Conservation (phyloP, 139 green algal species). For the Auxenochlorella pyrenoidosa region DNA sequence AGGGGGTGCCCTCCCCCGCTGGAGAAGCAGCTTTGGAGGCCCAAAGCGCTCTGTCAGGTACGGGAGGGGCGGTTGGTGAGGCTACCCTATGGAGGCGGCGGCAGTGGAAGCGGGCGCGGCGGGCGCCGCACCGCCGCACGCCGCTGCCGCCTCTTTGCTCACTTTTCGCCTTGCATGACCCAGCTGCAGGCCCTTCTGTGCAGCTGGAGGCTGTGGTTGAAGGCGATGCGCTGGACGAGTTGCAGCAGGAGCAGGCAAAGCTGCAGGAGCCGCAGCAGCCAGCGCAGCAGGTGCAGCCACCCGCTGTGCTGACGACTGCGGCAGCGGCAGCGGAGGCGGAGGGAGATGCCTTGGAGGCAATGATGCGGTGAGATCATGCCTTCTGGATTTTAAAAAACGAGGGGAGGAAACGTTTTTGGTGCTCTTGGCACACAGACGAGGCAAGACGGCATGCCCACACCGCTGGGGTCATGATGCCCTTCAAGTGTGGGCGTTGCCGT, state of each 20-base stretch:
- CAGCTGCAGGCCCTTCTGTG: neutral
- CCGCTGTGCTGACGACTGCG: neutral
- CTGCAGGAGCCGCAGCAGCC: no score
- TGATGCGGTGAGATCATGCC: conserved; percentile 3
- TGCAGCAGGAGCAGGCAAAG: neutral
- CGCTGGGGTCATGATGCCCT: no score
- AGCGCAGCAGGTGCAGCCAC: no score
- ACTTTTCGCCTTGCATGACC: no score
- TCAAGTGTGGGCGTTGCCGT: no score
- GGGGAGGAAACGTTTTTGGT: no score
- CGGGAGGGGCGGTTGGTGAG: neutral
- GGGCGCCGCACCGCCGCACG: neutral
- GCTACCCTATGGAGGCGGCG: neutral
- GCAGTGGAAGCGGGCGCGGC: neutral
- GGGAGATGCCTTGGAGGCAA: neutral
- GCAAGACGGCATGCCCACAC: no score
- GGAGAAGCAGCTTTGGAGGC: neutral
- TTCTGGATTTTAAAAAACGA: no score
- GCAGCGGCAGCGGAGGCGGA: neutral
- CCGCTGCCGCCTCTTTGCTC: neutral
- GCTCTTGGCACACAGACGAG: no score
- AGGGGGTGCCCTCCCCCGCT: neutral
- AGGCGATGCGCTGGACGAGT: neutral
- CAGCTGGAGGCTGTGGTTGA: neutral
- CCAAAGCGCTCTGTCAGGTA: neutral